Percentiles rank a stretch among this genome's conserved stretches.
phyloP scores from a whole-genome alignment of 176 grass and related monocot genomes.

The Ananas comosus region DNA sequence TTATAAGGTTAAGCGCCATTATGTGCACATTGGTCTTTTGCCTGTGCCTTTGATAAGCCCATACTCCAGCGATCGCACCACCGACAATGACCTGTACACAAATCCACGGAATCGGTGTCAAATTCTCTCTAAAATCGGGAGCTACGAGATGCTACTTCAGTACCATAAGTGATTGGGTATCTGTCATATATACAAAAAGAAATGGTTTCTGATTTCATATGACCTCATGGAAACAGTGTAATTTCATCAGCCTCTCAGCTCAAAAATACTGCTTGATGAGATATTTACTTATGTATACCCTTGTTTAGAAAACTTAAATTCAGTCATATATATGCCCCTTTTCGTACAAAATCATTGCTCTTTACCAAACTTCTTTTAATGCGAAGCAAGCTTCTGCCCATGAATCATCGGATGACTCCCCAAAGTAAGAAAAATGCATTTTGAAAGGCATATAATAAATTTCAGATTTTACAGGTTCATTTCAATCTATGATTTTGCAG shows the following conservation, averaged over 20 bases:
- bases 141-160: background rate
- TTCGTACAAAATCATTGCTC: too few relatives aligned
- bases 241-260: background rate
- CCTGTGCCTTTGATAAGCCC: slow-evolving; percentile 75
- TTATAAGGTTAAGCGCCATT: slow-evolving; percentile 75
- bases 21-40: slow-evolving; percentile 81
- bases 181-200: background rate
- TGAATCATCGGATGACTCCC: too few relatives aligned
- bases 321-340: too few relatives aligned
- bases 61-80: slow-evolving; percentile 52
- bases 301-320: too few relatives aligned
- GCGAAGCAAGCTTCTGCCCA: too few relatives aligned
- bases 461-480: too few relatives aligned
- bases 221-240: background rate
- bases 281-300: too few relatives aligned
- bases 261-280: background rate
- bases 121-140: background rate
- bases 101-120: background rate
- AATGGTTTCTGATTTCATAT: background rate
- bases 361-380: too few relatives aligned
- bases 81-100: slow-evolving; percentile 56
- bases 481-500: too few relatives aligned
- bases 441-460: too few relatives aligned
- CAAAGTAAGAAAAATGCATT: too few relatives aligned
- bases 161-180: background rate